phyloP scores from a whole-genome alignment of 192 early-diverging fungal species.

The Backusella westeae region DNA sequence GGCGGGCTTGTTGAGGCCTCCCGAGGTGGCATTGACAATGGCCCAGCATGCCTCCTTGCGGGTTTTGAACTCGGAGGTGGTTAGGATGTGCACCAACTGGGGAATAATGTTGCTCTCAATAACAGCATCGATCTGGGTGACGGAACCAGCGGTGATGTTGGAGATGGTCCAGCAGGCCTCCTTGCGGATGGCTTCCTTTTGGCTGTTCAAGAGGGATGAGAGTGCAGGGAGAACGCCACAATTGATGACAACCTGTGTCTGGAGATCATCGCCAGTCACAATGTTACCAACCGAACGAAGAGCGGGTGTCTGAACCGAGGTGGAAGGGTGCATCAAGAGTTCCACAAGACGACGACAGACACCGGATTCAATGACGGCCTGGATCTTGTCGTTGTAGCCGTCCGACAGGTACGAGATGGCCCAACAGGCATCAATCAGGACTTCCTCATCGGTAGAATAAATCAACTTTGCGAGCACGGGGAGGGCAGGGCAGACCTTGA shows the following conservation, averaged over 20 bases:
- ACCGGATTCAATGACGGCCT: constrained; percentile 74
- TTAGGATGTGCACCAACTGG: constrained; percentile 37
- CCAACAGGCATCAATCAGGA: constrained; percentile 81
- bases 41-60: constrained; percentile 55
- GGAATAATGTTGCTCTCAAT: constrained; percentile 48
- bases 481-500: constrained; percentile 37
- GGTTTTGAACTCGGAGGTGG: constrained; percentile 41
- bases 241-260: constrained; percentile 74
- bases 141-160: constrained; percentile 48
- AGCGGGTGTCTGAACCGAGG: constrained; percentile 70
- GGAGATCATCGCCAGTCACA: constrained; percentile 78
- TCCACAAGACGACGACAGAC: constrained; percentile 72
- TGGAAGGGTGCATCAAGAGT: constrained; percentile 55
- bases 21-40: constrained; percentile 44
- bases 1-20: constrained; percentile 34
- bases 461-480: constrained; percentile 62
- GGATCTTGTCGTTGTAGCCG: constrained; percentile 71
- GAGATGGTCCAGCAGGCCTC: constrained; percentile 58
- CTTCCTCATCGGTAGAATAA: constrained; percentile 67
- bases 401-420: constrained; percentile 79
- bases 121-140: constrained; percentile 44
- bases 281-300: constrained; percentile 77
- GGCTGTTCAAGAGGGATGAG: constrained; percentile 42
- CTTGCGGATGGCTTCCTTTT: constrained; percentile 41
- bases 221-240: constrained; percentile 60